These are phyloP conservation scores for Trichoderma virens DNA, from an alignment of 495 filamentous ascomycete species.

Conservation along the genomic window DNA sequence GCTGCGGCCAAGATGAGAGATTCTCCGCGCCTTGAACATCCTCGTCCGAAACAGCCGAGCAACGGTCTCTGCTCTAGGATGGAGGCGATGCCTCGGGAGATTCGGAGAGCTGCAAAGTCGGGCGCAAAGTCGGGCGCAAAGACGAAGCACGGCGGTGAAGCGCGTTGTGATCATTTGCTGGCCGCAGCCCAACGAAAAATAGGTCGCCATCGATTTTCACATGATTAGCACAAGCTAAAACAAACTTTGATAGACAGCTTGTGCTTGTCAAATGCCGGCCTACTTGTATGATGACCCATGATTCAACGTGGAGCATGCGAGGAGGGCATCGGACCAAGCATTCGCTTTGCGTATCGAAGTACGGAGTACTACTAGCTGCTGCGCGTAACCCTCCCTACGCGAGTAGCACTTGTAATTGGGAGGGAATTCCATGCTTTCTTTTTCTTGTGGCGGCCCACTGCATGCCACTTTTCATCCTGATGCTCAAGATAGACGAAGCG, in stretches of 20 bases:
- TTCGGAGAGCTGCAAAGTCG: background rate
- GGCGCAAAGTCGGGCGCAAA: too few species aligned
- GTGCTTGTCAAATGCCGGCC: background rate
- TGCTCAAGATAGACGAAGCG: background rate
- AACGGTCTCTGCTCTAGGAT: too few species aligned
- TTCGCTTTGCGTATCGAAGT: background rate
- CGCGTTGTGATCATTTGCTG: background rate
- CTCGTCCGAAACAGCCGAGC: background rate
- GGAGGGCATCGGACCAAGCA: background rate
- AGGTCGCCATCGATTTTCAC: background rate
- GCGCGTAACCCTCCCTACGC: background rate
- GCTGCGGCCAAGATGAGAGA: background rate
- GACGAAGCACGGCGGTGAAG: background rate
- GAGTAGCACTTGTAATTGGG: background rate
- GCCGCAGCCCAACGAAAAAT: background rate
- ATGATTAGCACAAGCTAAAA: background rate
- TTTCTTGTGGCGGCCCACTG: background rate
- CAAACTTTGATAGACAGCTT: background rate
- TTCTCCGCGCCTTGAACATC: background rate
- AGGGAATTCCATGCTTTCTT: background rate
- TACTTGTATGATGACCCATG: background rate
- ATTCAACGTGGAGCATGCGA: background rate
- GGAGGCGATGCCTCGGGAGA: background rate
- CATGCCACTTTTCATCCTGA: background rate
- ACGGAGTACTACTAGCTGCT: background rate